Evolutionary conservation across 257 asterid genomes (phyloP).

Genomic region (Pogostemon cablin): DNA sequence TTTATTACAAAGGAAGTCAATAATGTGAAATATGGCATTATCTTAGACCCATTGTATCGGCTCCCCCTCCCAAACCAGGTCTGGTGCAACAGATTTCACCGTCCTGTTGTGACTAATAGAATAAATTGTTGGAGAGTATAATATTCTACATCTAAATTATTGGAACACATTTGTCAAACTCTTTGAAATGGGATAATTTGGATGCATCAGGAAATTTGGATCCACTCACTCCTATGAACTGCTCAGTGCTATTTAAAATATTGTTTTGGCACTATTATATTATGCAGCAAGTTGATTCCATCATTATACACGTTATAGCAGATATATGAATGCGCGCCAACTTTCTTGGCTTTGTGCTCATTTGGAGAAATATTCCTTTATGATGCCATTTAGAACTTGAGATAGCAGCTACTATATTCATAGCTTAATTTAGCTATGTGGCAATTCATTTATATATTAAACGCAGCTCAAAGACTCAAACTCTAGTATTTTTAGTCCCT

Average conservation of each 20-base stretch:
- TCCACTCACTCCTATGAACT: not conserved
- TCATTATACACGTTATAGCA: not conserved
- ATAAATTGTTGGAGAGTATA: not conserved
- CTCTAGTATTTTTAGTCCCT: not conserved
- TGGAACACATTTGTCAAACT: not conserved
- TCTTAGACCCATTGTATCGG: too few species aligned
- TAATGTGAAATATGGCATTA: too few species aligned
- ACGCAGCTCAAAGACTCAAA: constrained; percentile 4
- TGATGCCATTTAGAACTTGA: constrained; percentile 1
- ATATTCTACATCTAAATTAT: not conserved
- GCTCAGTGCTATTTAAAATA: not conserved
- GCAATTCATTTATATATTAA: not conserved
- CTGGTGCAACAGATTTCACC: too few species aligned
- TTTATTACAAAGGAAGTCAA: too few species aligned
- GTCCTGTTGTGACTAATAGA: not conserved
- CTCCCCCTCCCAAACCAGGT: too few species aligned
- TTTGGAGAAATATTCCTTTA: not conserved
- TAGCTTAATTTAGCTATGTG: not conserved
- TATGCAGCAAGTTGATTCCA: not conserved
- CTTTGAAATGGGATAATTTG: not conserved
- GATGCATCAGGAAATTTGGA: not conserved
- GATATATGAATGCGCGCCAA: not conserved
- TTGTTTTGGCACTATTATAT: not conserved
- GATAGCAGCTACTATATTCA: constrained; percentile 6
- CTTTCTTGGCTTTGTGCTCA: not conserved